These are phyloP conservation scores for Passalora sequoiae DNA, from an alignment of 2,329 filamentous ascomycete species.

Conservation along the genomic window DNA sequence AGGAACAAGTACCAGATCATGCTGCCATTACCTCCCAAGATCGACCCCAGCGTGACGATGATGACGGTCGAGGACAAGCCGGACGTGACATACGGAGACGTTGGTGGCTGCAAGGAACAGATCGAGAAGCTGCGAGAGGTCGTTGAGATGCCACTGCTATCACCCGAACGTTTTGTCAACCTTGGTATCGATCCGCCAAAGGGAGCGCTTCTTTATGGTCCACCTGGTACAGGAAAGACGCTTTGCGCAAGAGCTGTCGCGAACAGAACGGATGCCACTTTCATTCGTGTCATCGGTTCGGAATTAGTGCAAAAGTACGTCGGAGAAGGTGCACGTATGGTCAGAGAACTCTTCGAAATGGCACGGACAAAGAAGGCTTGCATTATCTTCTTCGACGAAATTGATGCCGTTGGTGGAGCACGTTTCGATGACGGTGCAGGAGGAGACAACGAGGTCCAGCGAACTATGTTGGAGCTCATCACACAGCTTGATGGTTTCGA, in stretches of 20 bases:
- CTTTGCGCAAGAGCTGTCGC: constrained; percentile 95
- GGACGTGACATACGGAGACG: constrained; percentile 97
- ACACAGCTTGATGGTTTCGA: constrained; percentile 97
- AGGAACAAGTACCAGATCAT: constrained; percentile 99
- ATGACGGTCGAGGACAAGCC: constrained; percentile 99
- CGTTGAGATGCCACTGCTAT: constrained; percentile 95
- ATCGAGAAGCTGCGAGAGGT: constrained; percentile 98
- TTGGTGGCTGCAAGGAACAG: constrained; percentile 98
- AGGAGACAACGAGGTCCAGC: constrained; percentile 94
- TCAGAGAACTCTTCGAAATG: constrained; percentile 98
- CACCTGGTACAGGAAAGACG: constrained; percentile 97
- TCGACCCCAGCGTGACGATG: constrained; percentile 98
- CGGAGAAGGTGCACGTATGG: constrained; percentile 96
- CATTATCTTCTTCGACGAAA: constrained; percentile 99
- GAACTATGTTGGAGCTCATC: constrained; percentile 97
- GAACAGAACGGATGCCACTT: constrained; percentile 96
- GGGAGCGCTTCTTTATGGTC: constrained; percentile 91
- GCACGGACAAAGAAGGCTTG: constrained; percentile 98
- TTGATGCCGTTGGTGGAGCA: constrained; percentile 91
- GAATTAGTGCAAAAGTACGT: constrained; percentile 99
- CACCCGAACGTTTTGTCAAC: constrained; percentile 93
- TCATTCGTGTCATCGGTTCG: constrained; percentile 96
- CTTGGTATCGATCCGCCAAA: constrained; percentile 99
- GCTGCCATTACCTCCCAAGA: constrained; percentile 91
- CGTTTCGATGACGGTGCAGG: constrained; percentile 95